phyloP scores from a whole-genome alignment of 108 stramenopile species.

The Nitzschia palea region DNA sequence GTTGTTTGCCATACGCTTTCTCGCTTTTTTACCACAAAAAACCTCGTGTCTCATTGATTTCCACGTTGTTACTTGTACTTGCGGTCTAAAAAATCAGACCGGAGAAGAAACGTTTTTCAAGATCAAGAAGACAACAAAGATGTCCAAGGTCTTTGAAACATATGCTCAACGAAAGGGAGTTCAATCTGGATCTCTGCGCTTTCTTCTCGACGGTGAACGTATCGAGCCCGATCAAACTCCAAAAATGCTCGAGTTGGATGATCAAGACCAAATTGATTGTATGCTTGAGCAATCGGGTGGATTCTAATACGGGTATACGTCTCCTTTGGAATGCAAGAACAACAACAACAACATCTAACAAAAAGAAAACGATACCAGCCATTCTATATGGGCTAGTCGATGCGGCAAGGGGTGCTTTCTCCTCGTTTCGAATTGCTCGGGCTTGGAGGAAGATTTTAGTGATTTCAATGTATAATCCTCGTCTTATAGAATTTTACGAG shows the following conservation, averaged over 20 bases:
- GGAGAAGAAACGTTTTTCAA: constrained; percentile 96
- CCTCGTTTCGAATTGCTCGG: no score
- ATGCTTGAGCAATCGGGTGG: constrained; percentile 89
- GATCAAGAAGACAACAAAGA: constrained; percentile 96
- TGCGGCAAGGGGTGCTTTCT: no score
- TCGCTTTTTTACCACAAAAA: not conserved
- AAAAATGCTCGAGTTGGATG: constrained; percentile 89
- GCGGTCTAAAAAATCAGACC: constrained; percentile 39
- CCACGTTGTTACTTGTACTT: not conserved
- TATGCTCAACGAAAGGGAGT: constrained; percentile 92
- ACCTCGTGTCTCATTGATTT: not conserved
- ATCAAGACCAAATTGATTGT: constrained; percentile 96
- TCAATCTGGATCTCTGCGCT: constrained; percentile 70
- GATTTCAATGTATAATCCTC: no score
- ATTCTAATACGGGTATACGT: no score
- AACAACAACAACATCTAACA: no score
- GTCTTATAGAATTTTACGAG: no score
- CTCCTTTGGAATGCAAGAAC: no score
- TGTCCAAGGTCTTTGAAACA: constrained; percentile 91
- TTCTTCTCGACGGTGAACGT: constrained; percentile 93
- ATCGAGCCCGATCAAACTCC: constrained; percentile 82
- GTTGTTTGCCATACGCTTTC: no score
- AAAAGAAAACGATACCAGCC: no score
- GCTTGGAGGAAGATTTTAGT: no score
- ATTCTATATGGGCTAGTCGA: no score